phyloP scores from a whole-genome alignment of 2,329 filamentous ascomycete genomes.

The Amauroascus verrucosus region DNA sequence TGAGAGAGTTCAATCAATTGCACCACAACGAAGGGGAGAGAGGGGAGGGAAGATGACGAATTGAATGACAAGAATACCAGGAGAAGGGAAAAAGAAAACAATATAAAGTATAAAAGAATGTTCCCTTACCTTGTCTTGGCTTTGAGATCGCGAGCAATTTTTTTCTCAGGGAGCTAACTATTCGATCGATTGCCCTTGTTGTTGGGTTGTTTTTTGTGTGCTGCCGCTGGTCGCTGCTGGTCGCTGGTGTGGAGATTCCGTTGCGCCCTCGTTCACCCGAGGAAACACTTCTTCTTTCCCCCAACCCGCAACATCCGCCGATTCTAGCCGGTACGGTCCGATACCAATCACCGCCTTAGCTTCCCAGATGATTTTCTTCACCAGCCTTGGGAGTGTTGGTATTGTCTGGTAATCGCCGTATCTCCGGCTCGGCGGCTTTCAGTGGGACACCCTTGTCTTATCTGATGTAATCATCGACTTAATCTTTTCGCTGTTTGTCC shows the following conservation, averaged over 20 bases:
- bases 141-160: neutral
- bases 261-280: neutral
- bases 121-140: too few relatives aligned
- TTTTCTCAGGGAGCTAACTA: too few relatives aligned
- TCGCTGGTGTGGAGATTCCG: too few relatives aligned
- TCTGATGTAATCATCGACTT: neutral
- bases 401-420: neutral
- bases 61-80: constrained; percentile 28
- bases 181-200: too few relatives aligned
- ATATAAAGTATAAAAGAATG: neutral
- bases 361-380: neutral
- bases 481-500: too few relatives aligned
- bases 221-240: too few relatives aligned
- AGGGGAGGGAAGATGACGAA: constrained; percentile 10
- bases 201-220: too few relatives aligned
- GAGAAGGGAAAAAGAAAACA: constrained; percentile 10
- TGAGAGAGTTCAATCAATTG: constrained; percentile 10
- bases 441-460: constrained; percentile 6
- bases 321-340: constrained; percentile 6
- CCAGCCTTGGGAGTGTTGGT: neutral
- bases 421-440: neutral
- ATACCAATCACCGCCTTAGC: neutral
- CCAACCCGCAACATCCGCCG: neutral
- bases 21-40: constrained; percentile 34
- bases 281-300: neutral